These are phyloP conservation scores for Huntiella bhutanensis DNA, from an alignment of 2,329 filamentous ascomycete species.

Conservation along the genomic window DNA sequence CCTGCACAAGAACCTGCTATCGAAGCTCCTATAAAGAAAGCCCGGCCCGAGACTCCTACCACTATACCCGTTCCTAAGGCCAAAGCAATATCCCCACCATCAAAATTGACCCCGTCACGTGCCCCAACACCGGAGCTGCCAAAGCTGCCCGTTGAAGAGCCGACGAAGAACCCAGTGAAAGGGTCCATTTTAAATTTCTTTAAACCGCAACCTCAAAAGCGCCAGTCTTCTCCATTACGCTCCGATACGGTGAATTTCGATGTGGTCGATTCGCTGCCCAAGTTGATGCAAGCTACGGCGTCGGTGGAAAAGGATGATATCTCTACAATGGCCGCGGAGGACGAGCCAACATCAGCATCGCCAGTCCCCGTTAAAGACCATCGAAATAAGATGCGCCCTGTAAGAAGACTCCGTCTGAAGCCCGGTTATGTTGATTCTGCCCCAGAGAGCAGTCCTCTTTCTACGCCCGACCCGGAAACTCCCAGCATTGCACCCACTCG, in stretches of 20 bases:
- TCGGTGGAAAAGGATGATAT: not conserved
- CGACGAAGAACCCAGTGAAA: constrained; percentile 12
- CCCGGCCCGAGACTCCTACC: constrained; percentile 9
- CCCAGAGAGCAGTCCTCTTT: not conserved
- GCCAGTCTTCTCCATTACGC: constrained; percentile 1
- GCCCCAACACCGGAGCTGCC: not conserved
- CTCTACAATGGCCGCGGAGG: not conserved
- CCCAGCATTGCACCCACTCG: not conserved
- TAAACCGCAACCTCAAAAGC: constrained; percentile 19
- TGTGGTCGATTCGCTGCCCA: not conserved
- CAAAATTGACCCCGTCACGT: not conserved
- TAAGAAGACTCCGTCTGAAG: constrained; percentile 2
- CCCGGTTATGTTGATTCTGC: not conserved
- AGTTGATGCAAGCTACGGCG: not conserved
- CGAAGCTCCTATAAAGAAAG: constrained; percentile 17
- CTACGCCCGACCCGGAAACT: not conserved
- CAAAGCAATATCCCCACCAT: constrained; percentile 1
- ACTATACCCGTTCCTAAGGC: not conserved
- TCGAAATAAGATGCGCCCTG: not conserved
- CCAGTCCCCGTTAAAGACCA: not conserved
- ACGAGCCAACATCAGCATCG: not conserved
- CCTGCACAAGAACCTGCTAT: constrained; percentile 14
- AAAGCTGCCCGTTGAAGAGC: not conserved
- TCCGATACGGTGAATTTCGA: constrained; percentile 7
- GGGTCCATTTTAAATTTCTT: constrained; percentile 25